phyloP scores from a whole-genome alignment of 208 protist genomes.

The Phytomonas sp. region DNA sequence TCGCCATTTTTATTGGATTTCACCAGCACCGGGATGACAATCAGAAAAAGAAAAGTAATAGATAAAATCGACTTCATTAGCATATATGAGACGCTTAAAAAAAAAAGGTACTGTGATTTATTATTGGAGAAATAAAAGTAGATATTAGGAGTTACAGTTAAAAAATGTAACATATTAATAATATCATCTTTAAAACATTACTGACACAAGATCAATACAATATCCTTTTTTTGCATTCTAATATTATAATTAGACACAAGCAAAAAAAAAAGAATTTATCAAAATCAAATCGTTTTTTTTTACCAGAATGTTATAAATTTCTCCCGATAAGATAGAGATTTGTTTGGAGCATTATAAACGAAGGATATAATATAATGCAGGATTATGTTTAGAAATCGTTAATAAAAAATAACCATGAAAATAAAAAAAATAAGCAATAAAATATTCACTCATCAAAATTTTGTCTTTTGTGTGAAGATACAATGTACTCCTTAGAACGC shows the following conservation, averaged over 20 bases:
- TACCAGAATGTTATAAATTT: constrained; percentile 12
- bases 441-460: constrained; percentile 7
- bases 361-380: neutral
- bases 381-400: neutral
- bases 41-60: neutral
- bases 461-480: constrained; percentile 34
- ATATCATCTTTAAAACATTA: neutral
- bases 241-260: constrained; percentile 4
- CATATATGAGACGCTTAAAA: neutral
- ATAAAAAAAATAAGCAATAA: constrained; percentile 10
- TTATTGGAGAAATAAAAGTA: neutral
- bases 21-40: neutral
- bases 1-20: constrained; percentile 3
- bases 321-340: too few relatives aligned
- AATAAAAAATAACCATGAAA: constrained; percentile 13
- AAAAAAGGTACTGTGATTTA: constrained; percentile 1
- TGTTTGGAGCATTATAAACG: neutral
- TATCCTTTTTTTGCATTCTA: constrained; percentile 13
- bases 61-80: neutral
- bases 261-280: constrained; percentile 8
- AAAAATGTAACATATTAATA: neutral
- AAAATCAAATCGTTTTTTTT: constrained; percentile 1
- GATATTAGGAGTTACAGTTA: neutral
- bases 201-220: neutral
- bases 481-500: constrained; percentile 78